Base-by-base conservation (phyloP, 805 yeast species). In the Candida chilensis region DNA sequence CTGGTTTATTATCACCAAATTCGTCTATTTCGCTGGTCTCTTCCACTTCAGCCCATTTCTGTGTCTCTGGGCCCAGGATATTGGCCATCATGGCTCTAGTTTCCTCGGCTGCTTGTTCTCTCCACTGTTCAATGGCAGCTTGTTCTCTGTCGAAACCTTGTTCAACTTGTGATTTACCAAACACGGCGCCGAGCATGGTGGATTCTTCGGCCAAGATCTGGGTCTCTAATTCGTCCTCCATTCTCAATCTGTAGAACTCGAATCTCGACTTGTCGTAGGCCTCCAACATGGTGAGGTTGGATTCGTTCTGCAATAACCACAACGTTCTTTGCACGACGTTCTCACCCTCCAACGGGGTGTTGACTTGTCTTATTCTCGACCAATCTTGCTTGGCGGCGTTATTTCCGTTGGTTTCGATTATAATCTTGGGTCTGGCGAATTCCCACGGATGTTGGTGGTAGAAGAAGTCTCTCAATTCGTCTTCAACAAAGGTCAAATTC, bases 361-460 rank as follows among this genome's bases (percentile, higher is more conserved):
- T 59, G 19, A 77, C 50, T 53, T 92, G 97, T 41, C 70, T 69
- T 52, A 92, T 70, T 30, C 65, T 64, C 28, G 78, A 66, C 97
- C 98, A 92, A 52, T 92, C 86, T 34, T 65, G 64, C 5, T 51
- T 46, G 3, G 43, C 35, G 24, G 53, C 44, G 27, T 81, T 85
- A 27, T 67, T 61, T 5, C 82, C 84, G 21, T 67, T 65, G 44
- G 76, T 82, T 53, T 92, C 98, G 27, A 87, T 67, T 40, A 92
- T 57, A 17, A 74, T 67, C 50, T 83, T 84, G 10, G 97, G 96
- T 42, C 94, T 72, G 2, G 97, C 85, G 32, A 88, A 63, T 57
- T 92, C 98, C 98, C 98, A 92, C 5, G 98, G 98, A 56, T 92
- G 98, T 50, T 88, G 96, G 35, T 76, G 75, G 54, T 79, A 90